Conservation (phyloP, 768 basidiomycete species). For the Glaciozyma martinii region DNA sequence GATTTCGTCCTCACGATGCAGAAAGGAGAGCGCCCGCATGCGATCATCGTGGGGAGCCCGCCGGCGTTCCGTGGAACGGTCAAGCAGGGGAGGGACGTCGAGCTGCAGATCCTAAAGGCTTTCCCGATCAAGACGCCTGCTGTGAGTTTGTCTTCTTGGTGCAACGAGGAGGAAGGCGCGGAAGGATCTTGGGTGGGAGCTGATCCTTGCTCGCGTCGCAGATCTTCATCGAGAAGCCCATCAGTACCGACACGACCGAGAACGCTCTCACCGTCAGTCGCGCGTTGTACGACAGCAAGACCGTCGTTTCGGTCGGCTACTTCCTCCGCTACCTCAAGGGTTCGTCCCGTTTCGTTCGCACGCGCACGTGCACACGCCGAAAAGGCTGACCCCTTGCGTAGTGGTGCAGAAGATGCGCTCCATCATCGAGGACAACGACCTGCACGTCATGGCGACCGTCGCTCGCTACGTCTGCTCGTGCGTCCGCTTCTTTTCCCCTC, state of each 20-base stretch:
- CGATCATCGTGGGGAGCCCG: conserved; percentile 33
- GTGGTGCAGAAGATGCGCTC: conserved; percentile 95
- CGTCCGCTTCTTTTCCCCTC: conserved; percentile 38
- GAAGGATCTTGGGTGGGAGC: not conserved
- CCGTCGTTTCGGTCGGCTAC: conserved; percentile 33
- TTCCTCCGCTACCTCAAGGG: conserved; percentile 32
- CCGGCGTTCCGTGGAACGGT: conserved; percentile 34
- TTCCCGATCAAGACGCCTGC: conserved; percentile 45
- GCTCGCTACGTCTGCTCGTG: conserved; percentile 90
- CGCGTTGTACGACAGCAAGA: conserved; percentile 26
- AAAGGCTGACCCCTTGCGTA: conserved; percentile 82
- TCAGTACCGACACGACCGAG: conserved; percentile 31
- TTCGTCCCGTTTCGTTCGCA: not conserved
- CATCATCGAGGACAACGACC: conserved; percentile 84
- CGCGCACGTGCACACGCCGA: too few species aligned
- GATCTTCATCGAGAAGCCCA: conserved; percentile 37
- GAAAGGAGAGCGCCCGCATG: conserved; percentile 26
- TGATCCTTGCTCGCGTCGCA: not conserved
- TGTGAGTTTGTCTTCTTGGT: conserved; percentile 1
- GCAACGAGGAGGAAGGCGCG: not conserved
- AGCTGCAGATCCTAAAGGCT: conserved; percentile 38
- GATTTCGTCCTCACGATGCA: conserved; percentile 32
- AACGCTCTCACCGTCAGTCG: conserved; percentile 21
- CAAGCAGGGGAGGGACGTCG: conserved; percentile 31
- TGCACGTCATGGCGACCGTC: conserved; percentile 91